These are phyloP conservation scores for Dichomitus squalens DNA, from an alignment of 1,284 basidiomycete species.

Conservation along the genomic window DNA sequence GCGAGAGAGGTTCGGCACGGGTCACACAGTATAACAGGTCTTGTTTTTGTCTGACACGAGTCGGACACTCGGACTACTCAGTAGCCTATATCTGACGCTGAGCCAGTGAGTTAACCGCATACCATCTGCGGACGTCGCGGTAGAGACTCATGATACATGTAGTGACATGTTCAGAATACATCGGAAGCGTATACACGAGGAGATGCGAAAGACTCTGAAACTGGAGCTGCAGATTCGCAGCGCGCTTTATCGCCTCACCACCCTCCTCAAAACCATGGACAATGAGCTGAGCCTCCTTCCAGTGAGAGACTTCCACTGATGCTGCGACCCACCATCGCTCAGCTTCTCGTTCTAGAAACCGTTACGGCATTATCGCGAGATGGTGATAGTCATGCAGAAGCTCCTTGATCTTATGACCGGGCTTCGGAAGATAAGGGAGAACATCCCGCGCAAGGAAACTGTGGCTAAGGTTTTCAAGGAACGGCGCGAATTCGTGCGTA, in stretches of 20 bases:
- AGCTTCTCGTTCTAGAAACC: constrained; percentile 42
- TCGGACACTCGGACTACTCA: constrained; percentile 42
- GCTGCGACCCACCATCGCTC: background rate
- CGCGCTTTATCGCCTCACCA: constrained; percentile 40
- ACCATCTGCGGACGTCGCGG: background rate
- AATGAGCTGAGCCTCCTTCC: constrained; percentile 53
- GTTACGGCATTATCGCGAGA: constrained; percentile 45
- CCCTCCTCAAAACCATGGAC: constrained; percentile 46
- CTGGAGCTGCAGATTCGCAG: constrained; percentile 48
- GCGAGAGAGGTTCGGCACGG: background rate
- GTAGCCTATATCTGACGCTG: constrained; percentile 47
- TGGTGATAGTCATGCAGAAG: constrained; percentile 43
- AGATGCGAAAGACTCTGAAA: constrained; percentile 41
- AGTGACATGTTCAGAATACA: constrained; percentile 44
- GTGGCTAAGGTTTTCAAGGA: constrained; percentile 45
- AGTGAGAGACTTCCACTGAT: constrained; percentile 31
- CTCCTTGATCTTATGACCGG: constrained; percentile 49
- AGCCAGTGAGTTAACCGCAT: constrained; percentile 38
- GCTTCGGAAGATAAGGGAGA: constrained; percentile 49
- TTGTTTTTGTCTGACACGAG: constrained; percentile 47
- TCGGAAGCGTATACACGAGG: constrained; percentile 33
- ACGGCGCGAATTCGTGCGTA: constrained; percentile 47
- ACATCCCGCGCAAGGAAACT: constrained; percentile 49
- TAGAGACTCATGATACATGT: constrained; percentile 1
- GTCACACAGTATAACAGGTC: constrained; percentile 33